A percentile compares a stretch with the other conserved stretches of the same genome.
Conservation (phyloP, 208 protist species). For the Trichomonas vaginalis region DNA sequence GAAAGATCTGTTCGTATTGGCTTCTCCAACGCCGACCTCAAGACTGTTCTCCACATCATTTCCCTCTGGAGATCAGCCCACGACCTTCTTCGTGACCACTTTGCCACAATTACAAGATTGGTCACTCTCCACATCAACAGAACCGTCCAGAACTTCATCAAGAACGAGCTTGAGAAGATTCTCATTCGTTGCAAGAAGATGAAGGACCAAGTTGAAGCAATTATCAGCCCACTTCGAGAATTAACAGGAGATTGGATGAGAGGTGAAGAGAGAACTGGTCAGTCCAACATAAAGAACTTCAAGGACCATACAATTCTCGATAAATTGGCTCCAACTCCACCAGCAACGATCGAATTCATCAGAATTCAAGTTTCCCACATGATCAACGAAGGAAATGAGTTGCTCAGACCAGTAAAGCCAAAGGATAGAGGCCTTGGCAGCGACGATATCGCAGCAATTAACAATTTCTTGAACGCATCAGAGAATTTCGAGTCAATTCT, state of each 20-base stretch:
- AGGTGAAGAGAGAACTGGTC: neutral
- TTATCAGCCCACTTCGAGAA: neutral
- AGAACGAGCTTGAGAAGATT: neutral
- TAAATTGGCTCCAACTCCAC: neutral
- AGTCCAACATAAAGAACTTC: neutral
- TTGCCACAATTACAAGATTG: neutral
- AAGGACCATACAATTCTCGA: neutral
- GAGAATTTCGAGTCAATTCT: neutral
- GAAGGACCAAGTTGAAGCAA: neutral
- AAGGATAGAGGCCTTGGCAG: neutral
- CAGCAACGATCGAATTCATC: neutral
- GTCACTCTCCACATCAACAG: neutral
- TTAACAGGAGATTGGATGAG: neutral
- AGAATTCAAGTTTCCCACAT: neutral
- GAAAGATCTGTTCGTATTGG: neutral
- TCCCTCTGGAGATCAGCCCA: neutral
- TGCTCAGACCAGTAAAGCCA: neutral
- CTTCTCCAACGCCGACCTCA: neutral
- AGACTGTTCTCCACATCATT: neutral
- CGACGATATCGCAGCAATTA: neutral
- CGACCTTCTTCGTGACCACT: neutral
- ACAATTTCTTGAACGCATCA: neutral
- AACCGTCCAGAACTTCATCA: neutral
- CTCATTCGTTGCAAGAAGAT: neutral
- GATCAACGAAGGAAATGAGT: neutral